Evolutionary conservation across 208 protist species (phyloP), one percentile per base, ranked within the genome.

Genomic region (Entamoeba moshkovskii): DNA sequence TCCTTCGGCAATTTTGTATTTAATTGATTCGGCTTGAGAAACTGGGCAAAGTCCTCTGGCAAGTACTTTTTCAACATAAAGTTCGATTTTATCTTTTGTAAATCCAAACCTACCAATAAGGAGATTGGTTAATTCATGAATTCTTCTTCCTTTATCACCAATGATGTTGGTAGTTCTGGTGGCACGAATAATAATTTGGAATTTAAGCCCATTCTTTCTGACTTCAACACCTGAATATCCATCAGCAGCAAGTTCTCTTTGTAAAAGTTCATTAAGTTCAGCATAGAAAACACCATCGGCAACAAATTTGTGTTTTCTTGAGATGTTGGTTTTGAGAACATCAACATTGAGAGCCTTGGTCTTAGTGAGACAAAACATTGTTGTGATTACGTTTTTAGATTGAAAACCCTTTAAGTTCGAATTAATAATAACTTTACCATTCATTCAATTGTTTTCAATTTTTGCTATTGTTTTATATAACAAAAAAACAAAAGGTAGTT

Each of bases 191-290:
- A 99, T 98, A 95, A 99, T 99, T 97, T 99, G 98, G 46, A 98
- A 99, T 95, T 97, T 97, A 93, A 95, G 96, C 94, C 98, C 97
- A 45, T 98, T 99, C 42, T 97, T 96, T 94, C 98, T 97, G 95
- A 99, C 97, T 45, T 49, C 33, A 46, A 94, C 91, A 93, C 92
- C 93, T 91, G 93, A 91, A 97, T 97, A 96, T 95, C 98, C 98
- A 93, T 99, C 98, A 95, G 99, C 98, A 93, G 97, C 97, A 38
- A 99, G 97, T 96, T 99, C 98, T 95, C 98, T 97, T 94, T 98
- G 98, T 59, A 99, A 96, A 93, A 99, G 98, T 96, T 99, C 99
- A 96, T 99, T 99, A 92, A 99, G 97, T 97, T 99, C 99, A 94
- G 99, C 98, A 96, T 98, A 99, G 97, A 99, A 99, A 45, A 99